A percentile compares a stretch with the other conserved stretches of the same genome.
Evolutionary conservation across 768 basidiomycete species (phyloP).

Genomic region (Ramaria rubella): DNA sequence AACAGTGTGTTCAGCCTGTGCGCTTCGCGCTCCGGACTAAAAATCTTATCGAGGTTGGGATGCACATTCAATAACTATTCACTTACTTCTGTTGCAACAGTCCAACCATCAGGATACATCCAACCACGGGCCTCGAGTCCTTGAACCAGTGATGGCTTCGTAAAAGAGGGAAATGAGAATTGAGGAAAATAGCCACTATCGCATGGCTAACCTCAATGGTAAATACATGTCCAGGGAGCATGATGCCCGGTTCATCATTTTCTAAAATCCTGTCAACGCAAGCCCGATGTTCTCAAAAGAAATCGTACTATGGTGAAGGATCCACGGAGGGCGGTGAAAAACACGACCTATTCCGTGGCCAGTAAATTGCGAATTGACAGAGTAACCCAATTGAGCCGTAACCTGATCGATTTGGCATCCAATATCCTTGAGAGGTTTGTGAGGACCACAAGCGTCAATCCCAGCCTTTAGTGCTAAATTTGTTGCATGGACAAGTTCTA

Average conservation of each 20-base stretch:
- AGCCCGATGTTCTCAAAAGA: not conserved
- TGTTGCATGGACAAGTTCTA: constrained; percentile 57
- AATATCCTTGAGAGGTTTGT: constrained; percentile 59
- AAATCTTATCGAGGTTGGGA: not conserved
- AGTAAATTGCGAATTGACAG: constrained; percentile 63
- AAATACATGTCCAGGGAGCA: constrained; percentile 85
- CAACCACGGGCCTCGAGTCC: constrained; percentile 60
- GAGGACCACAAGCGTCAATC: constrained; percentile 71
- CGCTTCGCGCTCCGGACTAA: constrained; percentile 74
- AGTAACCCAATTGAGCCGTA: constrained; percentile 38
- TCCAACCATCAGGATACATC: constrained; percentile 92
- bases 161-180: not conserved
- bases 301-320: constrained; percentile 63
- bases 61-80: not conserved
- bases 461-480: constrained; percentile 60
- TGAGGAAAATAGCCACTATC: not conserved
- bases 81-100: constrained; percentile 76
- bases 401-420: constrained; percentile 61
- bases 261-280: constrained; percentile 34
- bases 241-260: constrained; percentile 75
- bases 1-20: constrained; percentile 86
- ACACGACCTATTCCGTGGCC: constrained; percentile 83
- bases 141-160: constrained; percentile 70
- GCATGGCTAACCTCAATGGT: constrained; percentile 69
- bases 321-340: constrained; percentile 82